Evolutionary conservation across 306 rosid species (phyloP), one percentile per base, ranked within the genome.

Genomic region (Delonix regia): DNA sequence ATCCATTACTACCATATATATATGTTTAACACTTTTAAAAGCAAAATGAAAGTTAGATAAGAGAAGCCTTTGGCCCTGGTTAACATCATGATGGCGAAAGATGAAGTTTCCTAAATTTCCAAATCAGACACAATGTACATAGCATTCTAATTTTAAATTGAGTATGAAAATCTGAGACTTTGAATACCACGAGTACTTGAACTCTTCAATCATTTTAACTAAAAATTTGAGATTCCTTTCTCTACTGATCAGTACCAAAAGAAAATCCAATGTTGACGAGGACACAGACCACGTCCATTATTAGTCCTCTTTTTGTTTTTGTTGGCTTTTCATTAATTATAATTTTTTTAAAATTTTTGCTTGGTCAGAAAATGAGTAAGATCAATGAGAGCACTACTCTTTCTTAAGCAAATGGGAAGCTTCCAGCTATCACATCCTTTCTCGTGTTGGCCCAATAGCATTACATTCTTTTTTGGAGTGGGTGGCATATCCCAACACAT

Each of bases 21-120:
- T 28, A 25, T 53, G 75, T 65, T 68, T 25, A 53, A 53, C 51
- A 33, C 79, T 73, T 73, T 80, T 74, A 65, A 65, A 66, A 53
- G 70, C 16, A 16, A 48, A 67, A 19, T 19, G 16, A 65, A 80
- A 80, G 79, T 21, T 65, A 53, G 74, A 73, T 41, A 80, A 73
- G 79, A 65, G 65, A 79, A 73, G 70, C 79, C 19, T 2, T 4
- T 2, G 53, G 53, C 19, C 53, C 2, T 48, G 53, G 53, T 15
- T 48, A 48, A 45, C 25, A 60, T 12, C 25, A 47, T 63, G 78
- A 80, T 53, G 48, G 74, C 19, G 69, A 80, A 68, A 63, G 59
- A 79, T 79, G 28, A 47, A 72, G 30, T 24, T 78, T 21, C n/a
- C 36, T 61, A 25, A 13, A 19, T 8, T 53, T 53, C 21, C 16